Evolutionary conservation across 2,329 filamentous ascomycete genomes (phyloP), one percentile per base, ranked within the genome.

Genomic region (Calonectria hongkongensis): DNA sequence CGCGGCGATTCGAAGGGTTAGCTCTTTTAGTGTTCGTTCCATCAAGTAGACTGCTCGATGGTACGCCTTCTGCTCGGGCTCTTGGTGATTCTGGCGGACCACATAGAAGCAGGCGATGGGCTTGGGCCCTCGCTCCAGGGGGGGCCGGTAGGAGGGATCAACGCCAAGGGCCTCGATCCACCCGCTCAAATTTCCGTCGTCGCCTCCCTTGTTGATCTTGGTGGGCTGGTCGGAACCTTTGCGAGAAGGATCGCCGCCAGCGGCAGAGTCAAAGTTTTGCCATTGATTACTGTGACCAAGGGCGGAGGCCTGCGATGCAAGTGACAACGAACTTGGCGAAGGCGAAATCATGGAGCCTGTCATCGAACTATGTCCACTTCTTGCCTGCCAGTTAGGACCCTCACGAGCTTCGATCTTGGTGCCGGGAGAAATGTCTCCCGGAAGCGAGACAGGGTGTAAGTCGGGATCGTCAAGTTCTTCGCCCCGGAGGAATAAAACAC

Each of bases 131-230:
- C 90, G 91, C 79, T 97, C 94, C 0, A 89, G 86, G 0, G 96
- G 96, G 54, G 97, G 93, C 71, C 93, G 91, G 82, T 98, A 99
- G 2, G 89, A 90, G 18, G 92, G 87, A 82, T 98, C 97, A n/a
- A 98, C 95, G 39, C 95, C 97, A 9, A 98, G 85, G 1, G 95
- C 95, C 82, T 98, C 95, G 74, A 98, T 97, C 92, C 94, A 98
- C 7, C 94, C 94, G 73, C 91, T 93, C 33, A 95, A 86, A 28
- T 89, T 91, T 12, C 93, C 93, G 43, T 90, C 86, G 27, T 91
- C 90, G 66, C 92, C 91, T 0, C 87, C 88, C 76, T 89, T 88
- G 67, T 82, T 84, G 54, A 92, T 80, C 68, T 86, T 88, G 1
- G 86, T 89, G 0, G 88, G 88, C 51, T 94, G 82, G 83, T 92